Base-by-base conservation (phyloP, 2,329 filamentous ascomycete genomes). In the Ophidiomyces ophidiicola region DNA sequence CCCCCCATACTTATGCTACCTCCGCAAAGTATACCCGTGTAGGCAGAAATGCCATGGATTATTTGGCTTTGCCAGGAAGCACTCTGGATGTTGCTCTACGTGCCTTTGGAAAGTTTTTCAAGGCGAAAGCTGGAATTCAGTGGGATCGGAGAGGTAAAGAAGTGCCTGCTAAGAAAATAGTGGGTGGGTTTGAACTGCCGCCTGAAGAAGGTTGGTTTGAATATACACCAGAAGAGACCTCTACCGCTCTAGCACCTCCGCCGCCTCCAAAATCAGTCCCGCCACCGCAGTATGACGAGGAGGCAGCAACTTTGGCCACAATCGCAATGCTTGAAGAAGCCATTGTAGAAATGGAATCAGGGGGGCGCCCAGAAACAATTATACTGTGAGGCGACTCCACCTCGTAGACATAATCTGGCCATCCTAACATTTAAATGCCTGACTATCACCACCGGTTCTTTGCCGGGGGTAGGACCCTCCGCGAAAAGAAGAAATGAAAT, bases 1-100 rank as follows among this genome's bases (percentile, higher is more conserved):
- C 61, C 10, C 78, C 78, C 0, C 64, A 62, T 43, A 68, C 72
- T 0, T 86, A 83, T 59, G 71, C 69, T 47, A 72, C 74, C 32
- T 71, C 71, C 5, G 68, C 67, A 32, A 72, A 72, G 39, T 62
- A 63, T 41, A 58, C 50, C 20, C 54, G 58, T 1, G 41, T 47
- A 2, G 57, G 59, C 1, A 52, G 45, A 7, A 52, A 52, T 0
- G 48, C 49, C 6, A 46, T 55, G 1, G 52, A 63, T 7, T 51
- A 59, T 7, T 48, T 64, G 6, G 53, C 55, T 3, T 55, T 57
- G 0, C 41, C 48, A 1, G 55, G 53, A 14, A 59, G 55, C 37
- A 52, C 45, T 3, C 50, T 56, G 10, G 49, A 55, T 1, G 33
- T 48, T 1, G 72, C 76, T 18, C 64, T 73, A 42, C 45, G 46